phyloP scores from a whole-genome alignment of 805 yeast species.

The Yamadazyma philogaea region DNA sequence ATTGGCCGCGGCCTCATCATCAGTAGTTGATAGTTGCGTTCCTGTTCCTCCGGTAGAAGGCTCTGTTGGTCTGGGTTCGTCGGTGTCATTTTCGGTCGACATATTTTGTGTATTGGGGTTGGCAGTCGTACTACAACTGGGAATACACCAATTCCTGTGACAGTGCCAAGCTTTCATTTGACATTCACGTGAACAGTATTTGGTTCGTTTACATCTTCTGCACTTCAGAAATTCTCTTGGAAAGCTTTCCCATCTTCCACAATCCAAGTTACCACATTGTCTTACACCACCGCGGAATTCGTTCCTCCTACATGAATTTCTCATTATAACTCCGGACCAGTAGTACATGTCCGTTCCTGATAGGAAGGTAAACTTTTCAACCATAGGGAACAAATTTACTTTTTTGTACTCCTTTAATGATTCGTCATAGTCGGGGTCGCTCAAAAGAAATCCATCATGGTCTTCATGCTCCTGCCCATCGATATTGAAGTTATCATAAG shows the following conservation, averaged over 20 bases:
- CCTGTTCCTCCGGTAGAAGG: neutral
- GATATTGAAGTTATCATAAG: slow-evolving; percentile 38
- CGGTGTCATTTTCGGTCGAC: slow-evolving; percentile 1
- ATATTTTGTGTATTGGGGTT: neutral
- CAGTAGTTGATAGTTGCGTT: neutral
- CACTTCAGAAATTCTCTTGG: slow-evolving; percentile 96
- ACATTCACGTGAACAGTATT: slow-evolving; percentile 90
- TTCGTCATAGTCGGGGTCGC: slow-evolving; percentile 36
- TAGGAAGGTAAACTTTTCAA: slow-evolving; percentile 78
- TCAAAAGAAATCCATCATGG: neutral
- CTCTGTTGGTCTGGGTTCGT: slow-evolving; percentile 1
- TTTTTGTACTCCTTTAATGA: slow-evolving; percentile 45
- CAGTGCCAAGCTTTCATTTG: slow-evolving; percentile 89
- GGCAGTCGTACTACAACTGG: slow-evolving; percentile 30
- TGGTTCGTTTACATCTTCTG: slow-evolving; percentile 88
- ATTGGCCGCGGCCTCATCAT: neutral
- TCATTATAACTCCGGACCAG: slow-evolving; percentile 98
- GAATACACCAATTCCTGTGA: slow-evolving; percentile 92
- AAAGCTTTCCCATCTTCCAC: slow-evolving; percentile 90
- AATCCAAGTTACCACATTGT: slow-evolving; percentile 89
- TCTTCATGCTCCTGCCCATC: slow-evolving; percentile 25
- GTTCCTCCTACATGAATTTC: slow-evolving; percentile 91
- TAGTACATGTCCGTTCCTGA: slow-evolving; percentile 80
- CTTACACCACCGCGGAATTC: slow-evolving; percentile 84
- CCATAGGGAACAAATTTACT: slow-evolving; percentile 81